Percentiles rank a stretch among this genome's conserved stretches.
These are phyloP conservation scores for Geranium incanum DNA, from an alignment of 441 rosid species.

Conservation along the genomic window DNA sequence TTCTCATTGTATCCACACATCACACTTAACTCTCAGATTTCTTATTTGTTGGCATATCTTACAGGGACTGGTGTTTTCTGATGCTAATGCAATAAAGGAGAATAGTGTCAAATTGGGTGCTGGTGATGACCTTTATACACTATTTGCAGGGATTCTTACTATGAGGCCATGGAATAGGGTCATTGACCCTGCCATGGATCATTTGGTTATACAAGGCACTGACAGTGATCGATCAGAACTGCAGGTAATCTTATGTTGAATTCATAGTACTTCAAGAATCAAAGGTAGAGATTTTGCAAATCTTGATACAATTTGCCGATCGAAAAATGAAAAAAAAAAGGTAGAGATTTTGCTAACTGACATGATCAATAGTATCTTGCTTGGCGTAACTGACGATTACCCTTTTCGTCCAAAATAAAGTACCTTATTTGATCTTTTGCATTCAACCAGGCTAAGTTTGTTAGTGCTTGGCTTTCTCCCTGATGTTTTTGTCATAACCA, in stretches of 20 bases:
- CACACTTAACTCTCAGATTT: background rate
- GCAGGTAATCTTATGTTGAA: conserved; percentile 41
- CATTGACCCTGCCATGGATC: conserved; percentile 63
- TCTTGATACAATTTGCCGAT: too few relatives aligned
- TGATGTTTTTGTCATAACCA: background rate
- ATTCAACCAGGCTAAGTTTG: background rate
- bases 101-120: conserved; percentile 80
- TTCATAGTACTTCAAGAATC: conserved; percentile 1
- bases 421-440: background rate
- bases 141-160: conserved; percentile 84
- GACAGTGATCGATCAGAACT: conserved; percentile 65
- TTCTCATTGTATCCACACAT: conserved; percentile 9
- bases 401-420: background rate
- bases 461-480: background rate
- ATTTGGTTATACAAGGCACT: conserved; percentile 71
- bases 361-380: background rate
- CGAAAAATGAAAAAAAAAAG: background rate
- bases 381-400: background rate
- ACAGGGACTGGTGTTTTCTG: conserved; percentile 70
- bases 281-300: background rate
- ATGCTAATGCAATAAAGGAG: conserved; percentile 74
- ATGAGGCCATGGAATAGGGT: conserved; percentile 97
- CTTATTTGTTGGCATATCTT: conserved; percentile 16
- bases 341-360: background rate
- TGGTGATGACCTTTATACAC: conserved; percentile 74